A percentile compares a stretch with the other conserved stretches of the same genome.
These are phyloP conservation scores for Sugiyamaella americana DNA, from an alignment of 805 yeast species.

Conservation along the genomic window DNA sequence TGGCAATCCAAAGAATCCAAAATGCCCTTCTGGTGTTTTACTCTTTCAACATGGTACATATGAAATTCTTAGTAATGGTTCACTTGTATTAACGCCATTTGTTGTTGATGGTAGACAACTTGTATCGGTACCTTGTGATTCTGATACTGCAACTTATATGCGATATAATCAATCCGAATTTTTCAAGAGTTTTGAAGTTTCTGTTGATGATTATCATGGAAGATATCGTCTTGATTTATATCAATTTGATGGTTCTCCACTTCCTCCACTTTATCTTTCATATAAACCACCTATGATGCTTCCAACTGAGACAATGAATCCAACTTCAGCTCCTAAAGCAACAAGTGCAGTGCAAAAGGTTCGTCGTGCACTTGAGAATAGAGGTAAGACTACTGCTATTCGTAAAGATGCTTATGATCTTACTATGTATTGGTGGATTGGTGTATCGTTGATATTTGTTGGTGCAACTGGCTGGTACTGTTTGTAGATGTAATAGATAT, in stretches of 20 bases:
- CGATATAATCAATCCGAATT: slow-evolving; percentile 66
- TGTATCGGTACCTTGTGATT: slow-evolving; percentile 76
- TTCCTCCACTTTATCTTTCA: slow-evolving; percentile 87
- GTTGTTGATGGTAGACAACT: slow-evolving; percentile 90
- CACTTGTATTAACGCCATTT: slow-evolving; percentile 64
- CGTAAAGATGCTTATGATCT: slow-evolving; percentile 19
- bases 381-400: slow-evolving; percentile 65
- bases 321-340: slow-evolving; percentile 44
- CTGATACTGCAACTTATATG: slow-evolving; percentile 42
- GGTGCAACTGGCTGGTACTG: slow-evolving; percentile 35
- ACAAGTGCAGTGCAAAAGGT: slow-evolving; percentile 32
- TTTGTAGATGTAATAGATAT: slow-evolving; percentile 14
- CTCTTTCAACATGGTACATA: slow-evolving; percentile 89
- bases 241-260: slow-evolving; percentile 63
- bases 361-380: slow-evolving; percentile 73
- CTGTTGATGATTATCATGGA: slow-evolving; percentile 77
- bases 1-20: slow-evolving; percentile 62
- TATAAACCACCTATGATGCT: slow-evolving; percentile 95
- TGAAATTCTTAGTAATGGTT: slow-evolving; percentile 53
- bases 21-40: slow-evolving; percentile 77
- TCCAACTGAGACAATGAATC: slow-evolving; percentile 87
- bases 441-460: slow-evolving; percentile 31
- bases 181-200: slow-evolving; percentile 52
- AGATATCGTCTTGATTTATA: slow-evolving; percentile 66
- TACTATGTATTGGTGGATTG: slow-evolving; percentile 36